A percentile compares a stretch with the other conserved stretches of the same genome.
Conservation (phyloP, 83 land plant genomes). For the Diphasiastrum complanatum region DNA sequence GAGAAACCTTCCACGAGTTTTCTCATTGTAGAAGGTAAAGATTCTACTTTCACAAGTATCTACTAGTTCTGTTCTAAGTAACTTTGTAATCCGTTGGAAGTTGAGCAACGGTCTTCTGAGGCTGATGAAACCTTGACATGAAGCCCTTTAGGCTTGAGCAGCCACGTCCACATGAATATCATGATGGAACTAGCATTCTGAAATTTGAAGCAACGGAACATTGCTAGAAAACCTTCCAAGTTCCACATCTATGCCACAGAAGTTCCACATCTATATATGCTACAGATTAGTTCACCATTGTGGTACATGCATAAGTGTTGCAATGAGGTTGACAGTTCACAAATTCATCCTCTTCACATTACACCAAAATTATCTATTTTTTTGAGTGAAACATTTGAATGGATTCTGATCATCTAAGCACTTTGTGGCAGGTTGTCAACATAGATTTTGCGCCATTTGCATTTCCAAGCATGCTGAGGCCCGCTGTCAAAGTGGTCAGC, state of each 20-base stretch:
- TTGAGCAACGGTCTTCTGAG: no score
- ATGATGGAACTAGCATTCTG: no score
- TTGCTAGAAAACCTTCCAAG: no score
- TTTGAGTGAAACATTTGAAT: no score
- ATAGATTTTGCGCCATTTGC: slow-evolving; percentile 15
- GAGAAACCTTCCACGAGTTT: not conserved
- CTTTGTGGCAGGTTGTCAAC: slow-evolving; percentile 2
- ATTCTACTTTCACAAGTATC: no score
- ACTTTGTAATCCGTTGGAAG: no score
- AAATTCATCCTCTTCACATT: slow-evolving; percentile 5
- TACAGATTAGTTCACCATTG: no score
- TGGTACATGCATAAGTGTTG: not conserved
- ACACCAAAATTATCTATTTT: not conserved
- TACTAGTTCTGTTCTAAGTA: no score
- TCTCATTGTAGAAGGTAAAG: slow-evolving; percentile 2
- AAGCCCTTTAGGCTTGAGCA: not conserved
- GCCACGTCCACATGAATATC: not conserved
- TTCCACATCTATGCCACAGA: no score
- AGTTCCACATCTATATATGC: no score
- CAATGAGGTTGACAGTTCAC: not conserved
- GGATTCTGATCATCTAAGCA: not conserved
- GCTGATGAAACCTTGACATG: not conserved
- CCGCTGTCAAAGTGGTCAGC: not conserved
- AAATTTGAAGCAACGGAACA: no score
- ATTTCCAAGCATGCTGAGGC: slow-evolving; percentile 14